Conservation (phyloP, 2,329 filamentous ascomycete species). For the Massarina eburnea region DNA sequence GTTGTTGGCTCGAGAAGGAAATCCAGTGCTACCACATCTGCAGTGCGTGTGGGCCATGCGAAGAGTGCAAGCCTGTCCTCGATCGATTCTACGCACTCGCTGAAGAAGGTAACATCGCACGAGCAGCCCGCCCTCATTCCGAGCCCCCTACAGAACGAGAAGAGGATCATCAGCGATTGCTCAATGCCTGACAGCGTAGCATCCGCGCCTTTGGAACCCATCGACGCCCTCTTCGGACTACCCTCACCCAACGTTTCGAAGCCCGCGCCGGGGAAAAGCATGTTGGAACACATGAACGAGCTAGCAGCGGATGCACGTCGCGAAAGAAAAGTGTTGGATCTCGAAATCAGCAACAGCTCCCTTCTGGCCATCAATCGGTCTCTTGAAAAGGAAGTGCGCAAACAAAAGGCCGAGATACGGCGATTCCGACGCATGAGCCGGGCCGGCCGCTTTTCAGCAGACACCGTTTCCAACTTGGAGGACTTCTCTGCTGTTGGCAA, state of each 20-base stretch:
- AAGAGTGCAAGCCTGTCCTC: conserved; percentile 50
- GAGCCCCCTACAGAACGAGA: conserved; percentile 40
- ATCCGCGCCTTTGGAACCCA: conserved; percentile 27
- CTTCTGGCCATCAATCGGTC: conserved; percentile 93
- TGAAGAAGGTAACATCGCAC: conserved; percentile 30
- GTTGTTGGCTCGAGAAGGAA: conserved; percentile 27
- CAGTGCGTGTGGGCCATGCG: conserved; percentile 32
- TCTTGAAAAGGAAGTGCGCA: conserved; percentile 85
- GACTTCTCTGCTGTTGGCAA: conserved; percentile 28
- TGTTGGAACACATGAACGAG: conserved; percentile 67
- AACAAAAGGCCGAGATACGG: conserved; percentile 85
- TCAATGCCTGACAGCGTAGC: conserved; percentile 28
- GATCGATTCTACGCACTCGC: conserved; percentile 45
- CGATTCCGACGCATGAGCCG: conserved; percentile 84
- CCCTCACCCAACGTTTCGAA: conserved; percentile 54
- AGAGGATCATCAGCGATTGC: conserved; percentile 25
- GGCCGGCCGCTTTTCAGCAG: conserved; percentile 70
- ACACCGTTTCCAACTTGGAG: conserved; percentile 52
- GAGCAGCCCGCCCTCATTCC: conserved; percentile 24
- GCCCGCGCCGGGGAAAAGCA: conserved; percentile 48
- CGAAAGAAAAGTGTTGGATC: conserved; percentile 91
- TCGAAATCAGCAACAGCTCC: conserved; percentile 96
- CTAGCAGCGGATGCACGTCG: conserved; percentile 84
- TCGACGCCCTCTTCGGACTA: conserved; percentile 24
- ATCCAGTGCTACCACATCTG: conserved; percentile 36